phyloP scores from a whole-genome alignment of 441 rosid genomes.

The Rhodomyrtus psidioides region DNA sequence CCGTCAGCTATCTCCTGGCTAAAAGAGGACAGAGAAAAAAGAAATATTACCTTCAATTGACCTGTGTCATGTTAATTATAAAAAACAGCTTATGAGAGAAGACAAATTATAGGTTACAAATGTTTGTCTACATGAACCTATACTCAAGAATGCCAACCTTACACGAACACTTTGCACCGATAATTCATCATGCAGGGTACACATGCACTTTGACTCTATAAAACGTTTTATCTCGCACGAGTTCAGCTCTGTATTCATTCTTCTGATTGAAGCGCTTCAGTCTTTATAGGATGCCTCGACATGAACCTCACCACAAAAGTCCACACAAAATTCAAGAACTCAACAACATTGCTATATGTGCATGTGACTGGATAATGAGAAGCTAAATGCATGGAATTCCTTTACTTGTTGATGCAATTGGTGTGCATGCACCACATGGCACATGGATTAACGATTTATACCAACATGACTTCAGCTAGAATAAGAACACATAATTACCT shows the following conservation, averaged over 20 bases:
- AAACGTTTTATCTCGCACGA: background rate
- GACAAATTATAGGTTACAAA: background rate
- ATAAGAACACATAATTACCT: conserved; percentile 36
- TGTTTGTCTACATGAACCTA: background rate
- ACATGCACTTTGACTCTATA: background rate
- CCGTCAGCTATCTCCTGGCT: conserved; percentile 93
- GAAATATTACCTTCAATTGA: background rate
- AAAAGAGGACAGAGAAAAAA: background rate
- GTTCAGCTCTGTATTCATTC: background rate
- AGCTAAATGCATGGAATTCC: background rate
- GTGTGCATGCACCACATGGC: background rate
- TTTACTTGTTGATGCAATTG: background rate
- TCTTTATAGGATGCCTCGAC: background rate
- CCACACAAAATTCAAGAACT: background rate
- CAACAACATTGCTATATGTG: background rate
- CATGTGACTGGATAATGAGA: background rate
- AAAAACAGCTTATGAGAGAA: background rate
- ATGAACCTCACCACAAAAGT: background rate
- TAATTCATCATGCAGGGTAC: background rate
- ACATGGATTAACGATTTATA: background rate
- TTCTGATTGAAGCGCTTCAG: background rate
- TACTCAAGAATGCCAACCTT: background rate
- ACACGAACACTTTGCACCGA: background rate
- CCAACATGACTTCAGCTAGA: background rate
- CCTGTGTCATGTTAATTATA: background rate